Conservation (phyloP, 2,329 filamentous ascomycete species). For the Amauroascus verrucosus region DNA sequence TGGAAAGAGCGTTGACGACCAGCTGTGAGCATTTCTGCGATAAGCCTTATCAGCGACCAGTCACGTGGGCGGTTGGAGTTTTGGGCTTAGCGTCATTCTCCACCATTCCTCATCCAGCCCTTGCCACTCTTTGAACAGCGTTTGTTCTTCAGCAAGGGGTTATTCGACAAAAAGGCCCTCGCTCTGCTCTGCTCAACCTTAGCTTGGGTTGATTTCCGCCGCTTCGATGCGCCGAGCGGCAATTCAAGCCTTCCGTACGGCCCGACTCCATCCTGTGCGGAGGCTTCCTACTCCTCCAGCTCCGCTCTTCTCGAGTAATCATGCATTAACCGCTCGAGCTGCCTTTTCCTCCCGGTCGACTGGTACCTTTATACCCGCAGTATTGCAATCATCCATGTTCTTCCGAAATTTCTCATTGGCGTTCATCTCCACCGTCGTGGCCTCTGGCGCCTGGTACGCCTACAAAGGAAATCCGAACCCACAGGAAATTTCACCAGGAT, state of each 20-base stretch:
- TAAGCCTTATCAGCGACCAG: not conserved
- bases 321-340: conserved; percentile 28
- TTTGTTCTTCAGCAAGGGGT: not conserved
- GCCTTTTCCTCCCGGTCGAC: conserved; percentile 27
- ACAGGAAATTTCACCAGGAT: conserved; percentile 18
- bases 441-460: conserved; percentile 41
- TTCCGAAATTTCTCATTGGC: conserved; percentile 40
- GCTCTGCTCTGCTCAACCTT: conserved; percentile 1
- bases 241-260: conserved; percentile 39
- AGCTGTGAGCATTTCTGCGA: not conserved
- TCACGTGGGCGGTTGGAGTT: not conserved
- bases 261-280: conserved; percentile 38
- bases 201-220: conserved; percentile 13
- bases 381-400: conserved; percentile 40
- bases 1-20: not conserved
- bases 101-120: not conserved
- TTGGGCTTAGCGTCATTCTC: conserved; percentile 5
- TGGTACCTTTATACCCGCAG: conserved; percentile 26
- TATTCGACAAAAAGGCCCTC: not conserved
- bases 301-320: conserved; percentile 29
- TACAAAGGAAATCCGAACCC: conserved; percentile 30
- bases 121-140: not conserved
- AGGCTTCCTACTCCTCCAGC: conserved; percentile 28
- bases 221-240: conserved; percentile 40
- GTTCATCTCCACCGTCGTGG: conserved; percentile 39